Conservation (phyloP, 441 rosid species). For the Euphorbia celastroides region DNA sequence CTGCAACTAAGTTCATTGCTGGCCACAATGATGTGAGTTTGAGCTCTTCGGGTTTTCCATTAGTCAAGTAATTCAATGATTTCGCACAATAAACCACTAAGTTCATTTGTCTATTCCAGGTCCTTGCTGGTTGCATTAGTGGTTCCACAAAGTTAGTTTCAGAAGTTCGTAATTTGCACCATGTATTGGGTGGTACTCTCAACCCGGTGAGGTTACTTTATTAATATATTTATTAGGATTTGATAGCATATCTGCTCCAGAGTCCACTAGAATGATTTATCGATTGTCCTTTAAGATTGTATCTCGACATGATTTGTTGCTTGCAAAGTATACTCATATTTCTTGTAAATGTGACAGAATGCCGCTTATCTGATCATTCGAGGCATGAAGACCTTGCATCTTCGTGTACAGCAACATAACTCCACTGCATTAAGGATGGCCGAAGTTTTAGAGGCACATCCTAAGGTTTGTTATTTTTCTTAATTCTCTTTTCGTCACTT, state of each 20-base stretch:
- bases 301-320: not conserved
- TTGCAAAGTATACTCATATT: not conserved
- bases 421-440: constrained; percentile 92
- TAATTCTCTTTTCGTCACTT: not conserved
- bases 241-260: not conserved
- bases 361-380: constrained; percentile 90
- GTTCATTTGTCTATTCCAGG: constrained; percentile 40
- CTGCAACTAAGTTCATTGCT: constrained; percentile 88
- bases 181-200: constrained; percentile 84
- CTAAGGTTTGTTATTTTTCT: constrained; percentile 47
- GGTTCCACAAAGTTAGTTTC: constrained; percentile 64
- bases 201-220: constrained; percentile 58
- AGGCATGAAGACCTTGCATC: constrained; percentile 99
- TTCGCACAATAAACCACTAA: constrained; percentile 1
- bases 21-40: constrained; percentile 93
- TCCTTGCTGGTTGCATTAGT: constrained; percentile 88
- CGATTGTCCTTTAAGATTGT: not conserved
- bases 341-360: constrained; percentile 36
- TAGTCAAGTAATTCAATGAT: not conserved
- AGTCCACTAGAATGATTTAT: not conserved
- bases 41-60: constrained; percentile 13
- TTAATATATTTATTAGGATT: not conserved
- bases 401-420: constrained; percentile 97
- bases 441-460: constrained; percentile 99
- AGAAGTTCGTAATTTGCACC: constrained; percentile 82